A percentile compares a stretch with the other conserved stretches of the same genome.
These are phyloP conservation scores for Leccinellum albellum DNA, from an alignment of 768 basidiomycete species.

Conservation along the genomic window DNA sequence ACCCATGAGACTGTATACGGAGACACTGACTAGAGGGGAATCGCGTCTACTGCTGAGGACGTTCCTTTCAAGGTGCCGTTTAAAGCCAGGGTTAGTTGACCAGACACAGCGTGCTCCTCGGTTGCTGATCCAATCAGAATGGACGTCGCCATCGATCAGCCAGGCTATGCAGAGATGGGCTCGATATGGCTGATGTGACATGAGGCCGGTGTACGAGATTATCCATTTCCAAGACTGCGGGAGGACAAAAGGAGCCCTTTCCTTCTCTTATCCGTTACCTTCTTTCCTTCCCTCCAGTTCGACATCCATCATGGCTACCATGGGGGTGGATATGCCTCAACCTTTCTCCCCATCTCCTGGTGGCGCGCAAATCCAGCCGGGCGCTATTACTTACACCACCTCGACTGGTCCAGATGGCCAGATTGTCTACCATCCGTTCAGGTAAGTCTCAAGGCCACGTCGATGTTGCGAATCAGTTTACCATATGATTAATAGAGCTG, in stretches of 20 bases:
- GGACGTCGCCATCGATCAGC: slow-evolving; percentile 2
- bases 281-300: slow-evolving; percentile 11
- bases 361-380: slow-evolving; percentile 55
- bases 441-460: slow-evolving; percentile 38
- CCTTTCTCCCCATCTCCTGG: slow-evolving; percentile 30
- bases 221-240: no score
- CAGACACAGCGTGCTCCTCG: background rate
- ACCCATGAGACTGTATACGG: no score
- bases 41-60: background rate
- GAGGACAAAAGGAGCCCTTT: slow-evolving; percentile 21
- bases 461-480: slow-evolving; percentile 9
- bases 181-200: slow-evolving; percentile 29
- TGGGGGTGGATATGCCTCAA: slow-evolving; percentile 28
- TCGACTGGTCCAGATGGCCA: slow-evolving; percentile 59
- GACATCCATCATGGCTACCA: slow-evolving; percentile 22
- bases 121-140: background rate
- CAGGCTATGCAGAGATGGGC: slow-evolving; percentile 23
- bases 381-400: slow-evolving; percentile 73
- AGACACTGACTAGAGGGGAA: background rate
- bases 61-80: background rate
- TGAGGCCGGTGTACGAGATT: slow-evolving; percentile 27
- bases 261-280: background rate
- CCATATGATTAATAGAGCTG: slow-evolving; percentile 47
- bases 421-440: slow-evolving; percentile 69
- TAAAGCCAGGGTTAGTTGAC: background rate